Evolutionary conservation across 2,329 filamentous ascomycete species (phyloP).

Genomic region (Colletotrichum camelliae): DNA sequence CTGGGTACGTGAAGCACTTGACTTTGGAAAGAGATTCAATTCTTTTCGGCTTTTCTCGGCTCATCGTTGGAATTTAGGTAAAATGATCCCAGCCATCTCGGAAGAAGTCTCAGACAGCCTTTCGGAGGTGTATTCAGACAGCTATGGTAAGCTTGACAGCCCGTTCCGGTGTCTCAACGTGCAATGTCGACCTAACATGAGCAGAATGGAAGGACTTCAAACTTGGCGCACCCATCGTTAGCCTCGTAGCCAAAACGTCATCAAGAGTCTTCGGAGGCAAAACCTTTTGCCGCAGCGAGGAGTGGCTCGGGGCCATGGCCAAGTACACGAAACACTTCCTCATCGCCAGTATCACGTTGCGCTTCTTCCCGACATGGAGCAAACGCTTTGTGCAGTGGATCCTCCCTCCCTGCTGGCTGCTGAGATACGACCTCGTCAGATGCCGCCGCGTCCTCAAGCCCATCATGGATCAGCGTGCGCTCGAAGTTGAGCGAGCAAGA

Average conservation of each 20-base stretch:
- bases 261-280: neutral
- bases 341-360: neutral
- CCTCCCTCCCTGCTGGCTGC: neutral
- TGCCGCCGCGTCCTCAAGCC: neutral
- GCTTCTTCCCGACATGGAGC: neutral
- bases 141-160: neutral
- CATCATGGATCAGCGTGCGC: neutral
- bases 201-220: neutral
- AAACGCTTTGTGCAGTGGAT: neutral
- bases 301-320: neutral
- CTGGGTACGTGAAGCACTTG: neutral
- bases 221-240: neutral
- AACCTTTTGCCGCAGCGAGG: neutral
- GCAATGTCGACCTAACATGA: neutral
- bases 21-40: rapidly evolving
- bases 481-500: neutral
- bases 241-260: neutral
- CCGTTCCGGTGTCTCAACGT: rapidly evolving
- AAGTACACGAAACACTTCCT: neutral
- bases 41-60: neutral
- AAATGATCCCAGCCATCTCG: neutral
- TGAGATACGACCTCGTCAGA: neutral
- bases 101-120: neutral
- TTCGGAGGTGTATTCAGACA: neutral
- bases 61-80: neutral